Conservation (phyloP, 495 filamentous ascomycete genomes). For the Neurospora cerealis region DNA sequence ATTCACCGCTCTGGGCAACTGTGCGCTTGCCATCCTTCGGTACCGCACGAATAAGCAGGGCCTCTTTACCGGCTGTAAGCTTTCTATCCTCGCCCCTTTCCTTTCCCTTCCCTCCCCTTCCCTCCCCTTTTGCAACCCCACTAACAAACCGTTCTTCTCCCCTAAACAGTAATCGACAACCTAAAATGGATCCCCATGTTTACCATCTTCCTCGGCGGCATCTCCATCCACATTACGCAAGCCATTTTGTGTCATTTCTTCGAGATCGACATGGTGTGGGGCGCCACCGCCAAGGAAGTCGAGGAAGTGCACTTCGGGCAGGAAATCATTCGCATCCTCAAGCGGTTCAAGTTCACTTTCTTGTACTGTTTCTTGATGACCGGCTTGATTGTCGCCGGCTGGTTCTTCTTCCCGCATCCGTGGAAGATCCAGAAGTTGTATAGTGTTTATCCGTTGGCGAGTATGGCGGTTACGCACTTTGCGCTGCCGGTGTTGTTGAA, state of each 20-base stretch:
- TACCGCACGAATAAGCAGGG: slow-evolving; percentile 39
- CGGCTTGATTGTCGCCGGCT: slow-evolving; percentile 38
- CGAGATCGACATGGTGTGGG: slow-evolving; percentile 53
- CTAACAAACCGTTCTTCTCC: neutral
- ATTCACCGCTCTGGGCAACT: slow-evolving; percentile 45
- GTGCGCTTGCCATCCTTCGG: slow-evolving; percentile 42
- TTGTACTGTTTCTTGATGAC: slow-evolving; percentile 38
- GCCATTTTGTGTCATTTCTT: slow-evolving; percentile 53
- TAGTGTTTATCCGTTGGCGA: slow-evolving; percentile 48
- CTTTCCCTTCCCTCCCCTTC: neutral
- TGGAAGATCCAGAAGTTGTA: slow-evolving; percentile 50
- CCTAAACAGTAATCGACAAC: slow-evolving; percentile 42
- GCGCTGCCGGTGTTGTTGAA: slow-evolving; percentile 52
- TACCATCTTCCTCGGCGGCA: slow-evolving; percentile 53
- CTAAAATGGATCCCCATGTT: slow-evolving; percentile 56
- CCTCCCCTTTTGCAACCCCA: neutral
- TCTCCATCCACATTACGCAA: slow-evolving; percentile 52
- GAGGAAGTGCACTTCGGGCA: slow-evolving; percentile 51
- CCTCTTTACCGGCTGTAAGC: slow-evolving; percentile 27
- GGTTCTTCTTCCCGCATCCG: slow-evolving; percentile 33
- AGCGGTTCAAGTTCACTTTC: slow-evolving; percentile 51
- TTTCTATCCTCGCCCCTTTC: neutral
- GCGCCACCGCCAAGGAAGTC: slow-evolving; percentile 52
- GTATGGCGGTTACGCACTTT: slow-evolving; percentile 45
- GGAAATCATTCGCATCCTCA: slow-evolving; percentile 46